Evolutionary conservation across 768 basidiomycete species (phyloP).

Genomic region (Mycena pura): DNA sequence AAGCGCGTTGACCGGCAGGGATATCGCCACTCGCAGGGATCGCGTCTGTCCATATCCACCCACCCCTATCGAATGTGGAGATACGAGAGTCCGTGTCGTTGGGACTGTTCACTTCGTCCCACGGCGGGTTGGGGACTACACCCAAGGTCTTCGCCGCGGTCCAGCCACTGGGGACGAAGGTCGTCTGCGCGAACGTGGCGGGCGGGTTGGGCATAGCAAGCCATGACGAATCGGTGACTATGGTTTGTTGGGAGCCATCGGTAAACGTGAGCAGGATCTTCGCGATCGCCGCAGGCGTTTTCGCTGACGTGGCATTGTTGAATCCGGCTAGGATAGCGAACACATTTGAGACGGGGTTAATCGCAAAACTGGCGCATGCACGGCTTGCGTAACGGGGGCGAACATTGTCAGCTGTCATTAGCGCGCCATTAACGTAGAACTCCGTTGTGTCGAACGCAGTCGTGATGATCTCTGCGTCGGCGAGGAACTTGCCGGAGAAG

Average conservation of each 20-base stretch:
- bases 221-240: not conserved
- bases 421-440: conserved; percentile 2
- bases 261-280: conserved; percentile 3
- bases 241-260: not conserved
- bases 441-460: conserved; percentile 4
- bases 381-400: conserved; percentile 11
- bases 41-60: conserved; percentile 7
- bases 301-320: not conserved
- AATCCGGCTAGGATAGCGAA: conserved; percentile 4
- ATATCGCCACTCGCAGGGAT: conserved; percentile 3
- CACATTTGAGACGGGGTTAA: conserved; percentile 1
- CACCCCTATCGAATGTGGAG: not conserved
- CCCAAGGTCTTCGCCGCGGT: not conserved
- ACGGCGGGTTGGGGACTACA: not conserved
- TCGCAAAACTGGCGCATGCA: not conserved
- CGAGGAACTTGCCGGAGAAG: not conserved
- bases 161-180: not conserved
- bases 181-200: not conserved
- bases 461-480: conserved; percentile 2
- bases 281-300: not conserved
- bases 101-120: conserved; percentile 3
- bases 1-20: conserved; percentile 3
- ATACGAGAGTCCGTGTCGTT: not conserved
- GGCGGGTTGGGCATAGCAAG: not conserved
- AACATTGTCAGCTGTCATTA: not conserved